Evolutionary conservation across 148 eudicot species (phyloP).

Genomic region (Fagopyrum homotropicum): DNA sequence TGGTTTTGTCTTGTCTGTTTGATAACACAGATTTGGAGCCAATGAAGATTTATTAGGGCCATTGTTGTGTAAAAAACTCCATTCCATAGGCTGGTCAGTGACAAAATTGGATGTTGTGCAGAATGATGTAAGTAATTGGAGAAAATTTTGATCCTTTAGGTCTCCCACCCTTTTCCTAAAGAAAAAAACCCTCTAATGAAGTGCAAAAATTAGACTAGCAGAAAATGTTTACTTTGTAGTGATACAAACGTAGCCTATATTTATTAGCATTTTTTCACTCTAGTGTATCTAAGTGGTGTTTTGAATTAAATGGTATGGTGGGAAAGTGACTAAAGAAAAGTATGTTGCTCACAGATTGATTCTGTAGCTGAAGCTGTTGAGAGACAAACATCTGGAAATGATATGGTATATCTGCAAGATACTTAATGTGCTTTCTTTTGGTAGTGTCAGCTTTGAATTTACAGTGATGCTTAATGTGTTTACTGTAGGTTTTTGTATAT

Average conservation of each 20-base stretch:
- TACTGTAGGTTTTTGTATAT: constrained; percentile 75
- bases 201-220: too few relatives aligned
- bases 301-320: background rate
- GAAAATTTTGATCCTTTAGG: background rate
- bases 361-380: constrained; percentile 90
- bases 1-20: constrained; percentile 33
- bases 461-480: constrained; percentile 11
- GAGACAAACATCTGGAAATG: constrained; percentile 54
- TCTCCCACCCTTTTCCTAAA: background rate
- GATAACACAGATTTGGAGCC: constrained; percentile 88
- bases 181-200: too few relatives aligned
- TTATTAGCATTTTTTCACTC: background rate
- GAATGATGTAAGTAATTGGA: constrained; percentile 61
- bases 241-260: too few relatives aligned
- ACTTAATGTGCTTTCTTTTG: constrained; percentile 1
- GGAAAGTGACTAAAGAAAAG: background rate
- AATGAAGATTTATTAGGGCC: constrained; percentile 71
- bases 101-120: constrained; percentile 57
- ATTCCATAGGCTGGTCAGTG: constrained; percentile 75
- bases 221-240: background rate
- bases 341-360: constrained; percentile 54
- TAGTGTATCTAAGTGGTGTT: background rate
- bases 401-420: constrained; percentile 50
- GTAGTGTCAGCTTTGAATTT: background rate
- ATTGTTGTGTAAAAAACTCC: constrained; percentile 64